Conservation (phyloP, 1,139 yeast genomes). For the Yarrowia galli region DNA sequence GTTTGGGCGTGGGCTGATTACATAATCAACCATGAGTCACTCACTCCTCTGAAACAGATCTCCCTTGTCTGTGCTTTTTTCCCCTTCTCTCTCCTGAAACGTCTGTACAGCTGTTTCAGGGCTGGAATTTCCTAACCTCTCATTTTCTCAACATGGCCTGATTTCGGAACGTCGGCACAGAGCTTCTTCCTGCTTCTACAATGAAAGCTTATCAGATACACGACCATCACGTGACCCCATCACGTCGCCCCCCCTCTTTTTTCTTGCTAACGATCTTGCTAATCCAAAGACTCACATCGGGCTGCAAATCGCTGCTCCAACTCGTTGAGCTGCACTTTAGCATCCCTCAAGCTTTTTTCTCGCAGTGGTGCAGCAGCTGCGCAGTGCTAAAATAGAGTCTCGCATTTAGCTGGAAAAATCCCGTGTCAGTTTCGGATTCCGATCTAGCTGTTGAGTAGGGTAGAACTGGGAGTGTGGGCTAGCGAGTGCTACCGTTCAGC, state of each 20-base stretch:
- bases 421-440: constrained; percentile 5
- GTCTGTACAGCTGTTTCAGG: constrained; percentile 13
- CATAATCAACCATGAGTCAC: neutral
- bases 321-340: constrained; percentile 5
- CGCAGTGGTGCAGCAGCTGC: neutral
- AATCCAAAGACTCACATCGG: neutral
- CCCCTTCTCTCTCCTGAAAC: constrained; percentile 1
- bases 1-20: too few relatives aligned
- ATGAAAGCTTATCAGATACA: neutral
- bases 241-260: neutral
- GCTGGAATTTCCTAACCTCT: neutral
- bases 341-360: neutral
- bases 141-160: neutral
- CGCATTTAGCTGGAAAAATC: neutral
- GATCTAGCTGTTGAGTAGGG: too few relatives aligned
- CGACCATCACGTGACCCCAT: constrained; percentile 1
- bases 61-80: neutral
- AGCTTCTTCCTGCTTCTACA: neutral
- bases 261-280: constrained; percentile 4
- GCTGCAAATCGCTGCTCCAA: constrained; percentile 12
- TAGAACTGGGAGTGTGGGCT: neutral
- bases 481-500: neutral
- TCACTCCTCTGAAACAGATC: neutral
- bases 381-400: constrained; percentile 1
- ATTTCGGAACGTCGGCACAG: neutral